Evolutionary conservation across 2,329 filamentous ascomycete genomes (phyloP).

Genomic region (Ilyonectria destructans): DNA sequence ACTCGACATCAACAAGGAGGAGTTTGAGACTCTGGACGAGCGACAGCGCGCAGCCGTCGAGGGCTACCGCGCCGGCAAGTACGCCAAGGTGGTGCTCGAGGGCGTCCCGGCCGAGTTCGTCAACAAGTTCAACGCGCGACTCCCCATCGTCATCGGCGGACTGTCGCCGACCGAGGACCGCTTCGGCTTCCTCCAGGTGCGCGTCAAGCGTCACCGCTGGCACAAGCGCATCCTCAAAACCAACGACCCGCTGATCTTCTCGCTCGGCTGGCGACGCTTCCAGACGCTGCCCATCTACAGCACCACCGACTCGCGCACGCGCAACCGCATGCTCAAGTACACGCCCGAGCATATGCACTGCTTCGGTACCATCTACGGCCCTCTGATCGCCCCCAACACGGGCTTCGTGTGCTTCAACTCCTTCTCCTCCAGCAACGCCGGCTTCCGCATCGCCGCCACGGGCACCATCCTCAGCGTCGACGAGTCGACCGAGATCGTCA

Average conservation of each 20-base stretch:
- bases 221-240: constrained; percentile 99
- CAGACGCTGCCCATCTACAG: constrained; percentile 94
- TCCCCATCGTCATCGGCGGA: constrained; percentile 92
- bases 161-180: constrained; percentile 94
- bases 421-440: constrained; percentile 86
- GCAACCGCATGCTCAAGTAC: constrained; percentile 99
- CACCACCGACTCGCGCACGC: constrained; percentile 92
- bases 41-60: constrained; percentile 87
- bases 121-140: constrained; percentile 83
- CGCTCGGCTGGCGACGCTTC: constrained; percentile 95
- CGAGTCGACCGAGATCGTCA: constrained; percentile 97
- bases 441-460: constrained; percentile 94
- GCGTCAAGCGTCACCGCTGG: constrained; percentile 98
- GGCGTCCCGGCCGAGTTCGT: constrained; percentile 94
- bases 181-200: constrained; percentile 94
- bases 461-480: constrained; percentile 96
- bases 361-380: constrained; percentile 95
- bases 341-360: constrained; percentile 99
- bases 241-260: constrained; percentile 97
- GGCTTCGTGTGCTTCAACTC: constrained; percentile 96
- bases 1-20: constrained; percentile 94
- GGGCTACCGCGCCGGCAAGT: constrained; percentile 92
- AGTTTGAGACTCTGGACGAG: constrained; percentile 91
- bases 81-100: constrained; percentile 91
- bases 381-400: constrained; percentile 94